Evolutionary conservation across 2,329 filamentous ascomycete species (phyloP).

Genomic region (Trichocomaceae sp.): DNA sequence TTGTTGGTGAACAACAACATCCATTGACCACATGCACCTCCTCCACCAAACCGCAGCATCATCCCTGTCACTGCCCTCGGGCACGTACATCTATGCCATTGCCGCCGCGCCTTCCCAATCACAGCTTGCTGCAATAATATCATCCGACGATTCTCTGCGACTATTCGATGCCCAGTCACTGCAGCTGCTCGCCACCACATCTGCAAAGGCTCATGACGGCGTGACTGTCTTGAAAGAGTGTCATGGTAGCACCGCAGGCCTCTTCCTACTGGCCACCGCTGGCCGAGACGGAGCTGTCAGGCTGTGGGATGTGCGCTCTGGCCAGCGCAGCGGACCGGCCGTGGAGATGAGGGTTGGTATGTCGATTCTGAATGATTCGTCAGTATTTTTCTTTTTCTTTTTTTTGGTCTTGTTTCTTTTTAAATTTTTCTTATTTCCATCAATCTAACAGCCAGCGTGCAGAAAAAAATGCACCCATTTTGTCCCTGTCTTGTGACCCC

Average conservation of each 20-base stretch:
- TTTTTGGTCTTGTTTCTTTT: no score
- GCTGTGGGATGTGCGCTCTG: conserved; percentile 35
- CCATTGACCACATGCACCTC: conserved; percentile 27
- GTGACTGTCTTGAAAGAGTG: conserved; percentile 34
- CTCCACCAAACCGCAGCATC: conserved; percentile 29
- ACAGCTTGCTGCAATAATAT: conserved; percentile 41
- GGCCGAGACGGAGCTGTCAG: conserved; percentile 38
- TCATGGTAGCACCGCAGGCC: conserved; percentile 16
- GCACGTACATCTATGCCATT: conserved; percentile 41
- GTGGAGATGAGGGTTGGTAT: conserved; percentile 32
- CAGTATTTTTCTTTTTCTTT: background rate
- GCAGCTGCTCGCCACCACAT: conserved; percentile 24
- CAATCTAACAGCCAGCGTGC: conserved; percentile 1
- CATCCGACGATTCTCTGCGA: conserved; percentile 41
- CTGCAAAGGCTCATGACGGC: conserved; percentile 28
- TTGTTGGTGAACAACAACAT: background rate
- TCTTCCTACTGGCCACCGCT: conserved; percentile 28
- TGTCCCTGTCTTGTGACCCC: conserved; percentile 47
- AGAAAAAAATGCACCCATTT: conserved; percentile 47
- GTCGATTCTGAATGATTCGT: background rate
- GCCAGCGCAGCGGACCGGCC: conserved; percentile 21
- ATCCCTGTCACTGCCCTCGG: conserved; percentile 32
- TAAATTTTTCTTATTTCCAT: no score
- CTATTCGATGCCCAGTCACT: conserved; percentile 34
- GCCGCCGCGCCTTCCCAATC: conserved; percentile 21